A percentile compares a stretch with the other conserved stretches of the same genome.
phyloP scores from a whole-genome alignment of 2,329 filamentous ascomycete species.

The Hymenoscyphus scutula region DNA sequence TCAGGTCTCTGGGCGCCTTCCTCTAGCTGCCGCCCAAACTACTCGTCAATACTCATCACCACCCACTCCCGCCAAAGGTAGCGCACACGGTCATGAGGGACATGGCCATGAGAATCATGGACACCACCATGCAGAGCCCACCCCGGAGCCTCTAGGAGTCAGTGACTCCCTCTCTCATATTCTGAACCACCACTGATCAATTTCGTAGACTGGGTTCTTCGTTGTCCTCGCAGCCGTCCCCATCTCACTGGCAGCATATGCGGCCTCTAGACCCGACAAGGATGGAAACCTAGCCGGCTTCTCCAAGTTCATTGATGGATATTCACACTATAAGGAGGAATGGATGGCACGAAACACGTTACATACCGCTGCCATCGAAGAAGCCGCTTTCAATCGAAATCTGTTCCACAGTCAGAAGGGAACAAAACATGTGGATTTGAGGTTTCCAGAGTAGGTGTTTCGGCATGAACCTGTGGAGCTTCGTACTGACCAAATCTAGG shows the following conservation, averaged over 20 bases:
- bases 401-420: conserved; percentile 51
- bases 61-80: conserved; percentile 26
- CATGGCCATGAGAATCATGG: conserved; percentile 20
- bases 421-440: conserved; percentile 50
- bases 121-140: conserved; percentile 40
- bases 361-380: conserved; percentile 59
- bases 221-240: conserved; percentile 46
- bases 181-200: not conserved
- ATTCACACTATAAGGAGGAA: conserved; percentile 50
- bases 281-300: conserved; percentile 43
- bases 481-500: conserved; percentile 43
- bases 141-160: conserved; percentile 51
- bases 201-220: conserved; percentile 46
- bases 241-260: conserved; percentile 44
- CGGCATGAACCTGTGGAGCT: not conserved
- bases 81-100: conserved; percentile 21
- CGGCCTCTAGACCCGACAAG: conserved; percentile 39
- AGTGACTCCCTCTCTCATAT: conserved; percentile 30
- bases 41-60: conserved; percentile 27
- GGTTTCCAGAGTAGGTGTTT: conserved; percentile 61
- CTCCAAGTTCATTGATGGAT: conserved; percentile 53
- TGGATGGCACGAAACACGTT: conserved; percentile 57
- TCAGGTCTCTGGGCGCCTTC: conserved; percentile 29
- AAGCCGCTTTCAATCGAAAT: conserved; percentile 60
- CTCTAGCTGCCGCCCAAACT: conserved; percentile 19